phyloP scores from a whole-genome alignment of 352 stramenopile species.

The Phytophthora sojae region DNA sequence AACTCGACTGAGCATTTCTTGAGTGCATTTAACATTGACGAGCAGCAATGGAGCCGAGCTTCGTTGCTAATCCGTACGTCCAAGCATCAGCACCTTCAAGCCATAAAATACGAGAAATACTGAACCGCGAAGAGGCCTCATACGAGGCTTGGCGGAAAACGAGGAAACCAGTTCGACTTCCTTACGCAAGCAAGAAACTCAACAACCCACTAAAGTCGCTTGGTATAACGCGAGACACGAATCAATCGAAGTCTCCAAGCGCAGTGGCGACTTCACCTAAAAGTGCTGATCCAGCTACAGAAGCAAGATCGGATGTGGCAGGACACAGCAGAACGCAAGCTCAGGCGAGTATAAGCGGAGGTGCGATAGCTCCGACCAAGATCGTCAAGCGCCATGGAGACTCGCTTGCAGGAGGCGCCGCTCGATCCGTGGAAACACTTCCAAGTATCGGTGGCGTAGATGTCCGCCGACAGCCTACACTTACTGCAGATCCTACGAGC shows the following conservation, averaged over 20 bases:
- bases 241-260: conserved; percentile 12
- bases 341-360: not conserved
- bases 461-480: not conserved
- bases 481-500: not conserved
- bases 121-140: conserved; percentile 58
- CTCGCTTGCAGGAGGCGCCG: conserved; percentile 1
- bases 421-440: conserved; percentile 11
- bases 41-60: conserved; percentile 57
- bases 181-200: conserved; percentile 61
- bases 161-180: conserved; percentile 51
- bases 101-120: conserved; percentile 52
- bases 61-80: conserved; percentile 63
- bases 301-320: conserved; percentile 1
- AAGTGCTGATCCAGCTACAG: not conserved
- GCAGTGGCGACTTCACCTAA: not conserved
- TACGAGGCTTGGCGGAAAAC: conserved; percentile 52
- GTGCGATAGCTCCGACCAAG: not conserved
- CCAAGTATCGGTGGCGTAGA: conserved; percentile 9
- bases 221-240: conserved; percentile 4
- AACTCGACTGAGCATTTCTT: not conserved
- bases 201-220: conserved; percentile 43
- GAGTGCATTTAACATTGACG: not conserved
- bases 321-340: conserved; percentile 1
- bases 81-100: conserved; percentile 45
- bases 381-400: conserved; percentile 13